Base-by-base conservation (phyloP, 2,329 filamentous ascomycete species). In the Pseudogymnoascus sp. region DNA sequence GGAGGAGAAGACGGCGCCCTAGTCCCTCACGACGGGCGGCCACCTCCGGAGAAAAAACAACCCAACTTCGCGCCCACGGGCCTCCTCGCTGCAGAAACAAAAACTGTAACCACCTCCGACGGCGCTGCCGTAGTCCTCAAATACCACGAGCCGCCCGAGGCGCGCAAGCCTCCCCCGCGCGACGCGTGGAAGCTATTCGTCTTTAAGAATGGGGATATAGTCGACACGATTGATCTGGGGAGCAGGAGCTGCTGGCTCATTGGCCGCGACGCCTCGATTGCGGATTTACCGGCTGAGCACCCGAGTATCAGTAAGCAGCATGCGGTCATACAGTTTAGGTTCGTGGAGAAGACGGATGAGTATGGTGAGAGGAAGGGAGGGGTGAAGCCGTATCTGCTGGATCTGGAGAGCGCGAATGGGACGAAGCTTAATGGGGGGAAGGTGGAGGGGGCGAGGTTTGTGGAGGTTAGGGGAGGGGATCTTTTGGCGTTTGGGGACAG, bases 261-360 rank as follows among this genome's bases (percentile, higher is more conserved):
- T 7, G 94, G 94, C 0, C 81, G 92, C 52, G 92, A 96, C 67
- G 73, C 81, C 59, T 76, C 86, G 4, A 86, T 99, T 3, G 90
- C 89, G 2, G 94, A 99, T 71, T 77, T 96, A 61, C 77, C 83
- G 2, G 82, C 95, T 6, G 90, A 95, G 69, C 92, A 99, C 70
- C 91, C 92, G 0, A 96, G 90, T 72, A 85, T 91, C 68, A 95
- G 90, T 71, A 95, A 95, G 73, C 94, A 99, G 74, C 94, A 99
- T 72, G 92, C 92, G 0, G 94, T 92, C 7, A 82, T 99, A 41
- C 94, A 99, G 71, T 99, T 99, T 69, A 84, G 94, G 35, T 86
- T 90, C 70, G 83, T 88, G 18, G 88, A 90, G 68, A 91, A 87
- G 73, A 83, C 83, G 63, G 90, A 95, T 67, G 90, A 96, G 73